Evolutionary conservation across 2,329 filamentous ascomycete species (phyloP).

Genomic region (Aspergillus fructus): DNA sequence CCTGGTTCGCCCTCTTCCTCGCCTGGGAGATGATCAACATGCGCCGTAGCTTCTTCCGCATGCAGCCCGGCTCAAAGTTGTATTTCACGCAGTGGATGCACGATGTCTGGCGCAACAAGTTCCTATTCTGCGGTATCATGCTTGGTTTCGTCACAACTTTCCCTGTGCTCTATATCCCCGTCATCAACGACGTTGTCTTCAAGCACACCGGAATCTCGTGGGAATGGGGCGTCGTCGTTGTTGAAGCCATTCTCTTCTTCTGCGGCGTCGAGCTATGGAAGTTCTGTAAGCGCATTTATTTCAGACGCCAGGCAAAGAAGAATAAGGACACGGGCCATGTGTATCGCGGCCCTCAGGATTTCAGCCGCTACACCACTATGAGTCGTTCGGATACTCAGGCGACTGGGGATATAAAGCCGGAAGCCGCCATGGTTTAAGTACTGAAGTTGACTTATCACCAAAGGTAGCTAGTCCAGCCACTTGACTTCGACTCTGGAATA

Average conservation of each 20-base stretch:
- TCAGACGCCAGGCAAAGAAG: constrained; percentile 35
- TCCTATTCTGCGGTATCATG: constrained; percentile 66
- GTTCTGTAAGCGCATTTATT: constrained; percentile 61
- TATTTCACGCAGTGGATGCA: constrained; percentile 66
- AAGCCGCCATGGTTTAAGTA: constrained; percentile 28
- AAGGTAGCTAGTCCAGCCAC: background rate
- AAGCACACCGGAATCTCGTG: constrained; percentile 64
- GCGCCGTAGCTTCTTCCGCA: constrained; percentile 71
- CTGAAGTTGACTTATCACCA: background rate
- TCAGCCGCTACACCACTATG: constrained; percentile 35
- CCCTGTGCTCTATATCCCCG: constrained; percentile 66
- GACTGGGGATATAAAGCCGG: constrained; percentile 25
- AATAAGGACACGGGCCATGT: constrained; percentile 2
- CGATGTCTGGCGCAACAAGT: constrained; percentile 70
- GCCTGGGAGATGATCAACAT: constrained; percentile 77
- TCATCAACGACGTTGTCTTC: constrained; percentile 65
- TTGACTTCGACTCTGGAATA: background rate
- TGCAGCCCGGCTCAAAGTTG: constrained; percentile 62
- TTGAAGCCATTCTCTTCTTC: constrained; percentile 62
- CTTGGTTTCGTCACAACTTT: constrained; percentile 58
- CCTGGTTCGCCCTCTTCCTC: constrained; percentile 73
- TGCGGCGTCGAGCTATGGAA: constrained; percentile 66
- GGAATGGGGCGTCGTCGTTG: constrained; percentile 70
- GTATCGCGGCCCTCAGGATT: constrained; percentile 16
- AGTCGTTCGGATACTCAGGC: constrained; percentile 31